Percentiles rank a stretch among this genome's conserved stretches.
phyloP scores from a whole-genome alignment of 305 asterid species.

The Fraxinus floribunda region DNA sequence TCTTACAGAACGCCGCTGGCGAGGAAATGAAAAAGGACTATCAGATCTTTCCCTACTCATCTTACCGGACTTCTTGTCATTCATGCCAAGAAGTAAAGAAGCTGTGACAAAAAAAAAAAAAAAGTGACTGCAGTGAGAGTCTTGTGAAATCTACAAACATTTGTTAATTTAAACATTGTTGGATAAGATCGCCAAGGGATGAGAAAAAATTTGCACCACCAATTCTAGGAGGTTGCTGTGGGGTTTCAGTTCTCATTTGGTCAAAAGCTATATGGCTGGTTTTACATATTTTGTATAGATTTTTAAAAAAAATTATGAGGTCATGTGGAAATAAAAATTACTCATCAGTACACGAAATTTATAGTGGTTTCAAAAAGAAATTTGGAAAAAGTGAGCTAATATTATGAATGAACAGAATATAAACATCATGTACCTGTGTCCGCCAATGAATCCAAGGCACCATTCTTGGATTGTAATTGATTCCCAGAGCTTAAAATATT shows the following conservation, averaged over 20 bases:
- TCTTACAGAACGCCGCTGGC: slow-evolving; percentile 93
- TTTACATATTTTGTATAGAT: not conserved
- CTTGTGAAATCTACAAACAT: not conserved
- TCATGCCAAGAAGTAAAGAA: slow-evolving; percentile 60
- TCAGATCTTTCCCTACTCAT: slow-evolving; percentile 67
- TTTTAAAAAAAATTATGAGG: not conserved
- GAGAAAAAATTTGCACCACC: not conserved
- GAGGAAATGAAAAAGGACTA: slow-evolving; percentile 79
- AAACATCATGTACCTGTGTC: slow-evolving; percentile 51
- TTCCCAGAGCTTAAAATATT: slow-evolving; percentile 53
- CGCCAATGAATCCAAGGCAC: slow-evolving; percentile 54
- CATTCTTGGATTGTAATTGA: slow-evolving; percentile 46
- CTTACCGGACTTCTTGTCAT: slow-evolving; percentile 52
- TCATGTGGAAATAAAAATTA: not conserved
- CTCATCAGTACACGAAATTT: not conserved
- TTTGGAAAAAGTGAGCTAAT: not conserved
- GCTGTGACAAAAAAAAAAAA: slow-evolving; percentile 41
- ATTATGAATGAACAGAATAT: not conserved
- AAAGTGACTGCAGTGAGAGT: not conserved
- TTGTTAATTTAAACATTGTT: not conserved
- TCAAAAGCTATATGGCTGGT: not conserved
- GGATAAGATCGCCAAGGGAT: not conserved
- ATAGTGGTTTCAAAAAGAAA: not conserved
- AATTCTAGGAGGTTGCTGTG: not conserved
- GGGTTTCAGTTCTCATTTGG: not conserved